Base-by-base conservation (phyloP, 176 grass and related monocot genomes). In the Oryza longistaminata region DNA sequence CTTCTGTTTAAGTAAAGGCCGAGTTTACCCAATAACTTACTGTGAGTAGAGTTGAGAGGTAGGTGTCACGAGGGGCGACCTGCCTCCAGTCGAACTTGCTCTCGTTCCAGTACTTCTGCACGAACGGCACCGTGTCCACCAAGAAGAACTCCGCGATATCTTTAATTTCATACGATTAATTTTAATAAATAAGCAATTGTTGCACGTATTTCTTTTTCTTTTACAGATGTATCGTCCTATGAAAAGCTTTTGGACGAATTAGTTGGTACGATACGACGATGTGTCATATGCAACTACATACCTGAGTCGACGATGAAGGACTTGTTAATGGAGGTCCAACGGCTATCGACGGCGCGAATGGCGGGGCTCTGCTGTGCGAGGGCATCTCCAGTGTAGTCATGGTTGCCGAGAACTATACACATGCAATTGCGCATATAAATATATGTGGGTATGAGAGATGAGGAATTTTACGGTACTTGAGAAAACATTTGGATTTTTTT, bases 61-160 rank as follows among this genome's bases (percentile, higher is more conserved):
- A 98, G n/a, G 82, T 87, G 64, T 92, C 89, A 2, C 91, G 96
- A 75, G 96, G 91, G 66, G 93, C 46, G 3, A 98, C 89, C 19
- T 92, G 70, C 25, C 96, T 92, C 96, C 96, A 98, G 64, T 98
- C 96, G 55, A 83, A 98, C 62, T 88, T 86, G 64, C 89, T 92
- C 60, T 88, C 65, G 24, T 82, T 93, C 96, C 93, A 98, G 35
- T 98, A 98, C 74, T 86, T 84, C n/a, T 85, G 62, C n/a, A 90
- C 67, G 70, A 98, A 93, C 0, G 96, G 96, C 10, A 89, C 64
- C 0, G 96, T 98, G 72, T 98, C 96, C 3, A 98, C 77, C 9
- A 95, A 87, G 77, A 95, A 95, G 84, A 98, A 98, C 16, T 98
- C 89, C 21, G 71, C 93, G 1, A 98, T 64, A 0, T 42, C 81